These are phyloP conservation scores for Aspergillus pseudoviridinutans DNA, from an alignment of 2,329 filamentous ascomycete genomes.

Conservation along the genomic window DNA sequence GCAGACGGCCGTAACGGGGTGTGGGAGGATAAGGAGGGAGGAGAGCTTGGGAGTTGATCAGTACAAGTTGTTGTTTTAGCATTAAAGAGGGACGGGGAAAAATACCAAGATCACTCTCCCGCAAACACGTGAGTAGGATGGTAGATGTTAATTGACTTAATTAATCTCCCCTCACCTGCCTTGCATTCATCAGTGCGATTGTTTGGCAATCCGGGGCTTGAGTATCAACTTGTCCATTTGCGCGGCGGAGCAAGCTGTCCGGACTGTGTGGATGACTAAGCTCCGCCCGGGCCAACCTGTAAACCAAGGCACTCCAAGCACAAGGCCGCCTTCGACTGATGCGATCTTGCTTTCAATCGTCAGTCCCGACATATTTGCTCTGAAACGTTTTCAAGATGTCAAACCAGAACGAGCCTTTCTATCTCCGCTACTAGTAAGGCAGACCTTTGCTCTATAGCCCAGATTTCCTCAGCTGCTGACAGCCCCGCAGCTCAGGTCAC, in stretches of 20 bases:
- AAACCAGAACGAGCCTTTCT: conserved; percentile 76
- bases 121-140: conserved; percentile 18
- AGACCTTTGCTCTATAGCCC: conserved; percentile 23
- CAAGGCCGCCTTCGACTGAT: neutral
- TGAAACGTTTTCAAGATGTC: conserved; percentile 51
- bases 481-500: conserved; percentile 75
- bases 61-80: conserved; percentile 28
- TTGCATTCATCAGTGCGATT: conserved; percentile 33
- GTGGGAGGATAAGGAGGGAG: conserved; percentile 22
- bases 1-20: conserved; percentile 17
- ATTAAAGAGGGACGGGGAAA: conserved; percentile 12
- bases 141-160: conserved; percentile 25
- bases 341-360: conserved; percentile 6
- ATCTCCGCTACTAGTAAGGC: conserved; percentile 92
- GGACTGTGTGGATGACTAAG: conserved; percentile 46
- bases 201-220: conserved; percentile 29
- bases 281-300: conserved; percentile 19
- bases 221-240: conserved; percentile 41
- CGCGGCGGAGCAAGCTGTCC: conserved; percentile 32
- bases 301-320: conserved; percentile 10
- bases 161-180: conserved; percentile 35
- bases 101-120: conserved; percentile 28
- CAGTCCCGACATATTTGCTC: conserved; percentile 3
- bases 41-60: conserved; percentile 30
- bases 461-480: conserved; percentile 41